A percentile compares a stretch with the other conserved stretches of the same genome.
Conservation (phyloP, 2,329 filamentous ascomycete genomes). For the Cadophora sp. region DNA sequence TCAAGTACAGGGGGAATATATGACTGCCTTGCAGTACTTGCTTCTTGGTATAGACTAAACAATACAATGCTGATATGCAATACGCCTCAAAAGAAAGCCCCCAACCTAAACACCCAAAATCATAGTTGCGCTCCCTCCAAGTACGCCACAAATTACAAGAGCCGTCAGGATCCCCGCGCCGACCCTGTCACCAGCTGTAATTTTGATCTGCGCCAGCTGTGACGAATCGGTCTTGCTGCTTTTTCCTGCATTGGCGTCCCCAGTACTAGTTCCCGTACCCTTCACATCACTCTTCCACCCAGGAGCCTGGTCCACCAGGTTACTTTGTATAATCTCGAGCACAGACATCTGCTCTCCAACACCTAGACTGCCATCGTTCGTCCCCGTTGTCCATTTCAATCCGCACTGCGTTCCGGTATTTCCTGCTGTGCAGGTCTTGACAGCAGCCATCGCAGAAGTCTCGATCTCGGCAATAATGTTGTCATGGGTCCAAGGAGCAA, state of each 20-base stretch:
- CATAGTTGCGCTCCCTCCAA: slow-evolving; percentile 31
- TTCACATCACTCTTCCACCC: slow-evolving; percentile 47
- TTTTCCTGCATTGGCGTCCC: slow-evolving; percentile 37
- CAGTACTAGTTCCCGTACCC: slow-evolving; percentile 51
- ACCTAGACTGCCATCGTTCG: slow-evolving; percentile 63
- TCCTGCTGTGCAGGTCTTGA: slow-evolving; percentile 63
- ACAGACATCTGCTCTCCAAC: slow-evolving; percentile 76
- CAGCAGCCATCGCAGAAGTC: slow-evolving; percentile 61
- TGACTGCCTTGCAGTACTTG: slow-evolving; percentile 7
- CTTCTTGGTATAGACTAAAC: not conserved
- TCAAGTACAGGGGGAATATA: slow-evolving; percentile 2
- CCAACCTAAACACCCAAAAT: slow-evolving; percentile 14
- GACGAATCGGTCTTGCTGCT: slow-evolving; percentile 15
- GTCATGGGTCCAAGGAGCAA: slow-evolving; percentile 64
- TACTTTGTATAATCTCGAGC: slow-evolving; percentile 63
- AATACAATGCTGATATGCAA: slow-evolving; percentile 12
- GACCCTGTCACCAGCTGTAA: slow-evolving; percentile 49
- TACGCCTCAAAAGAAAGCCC: not conserved
- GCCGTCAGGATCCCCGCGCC: slow-evolving; percentile 53
- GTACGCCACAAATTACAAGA: slow-evolving; percentile 38
- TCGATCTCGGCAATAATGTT: slow-evolving; percentile 59
- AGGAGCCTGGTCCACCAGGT: slow-evolving; percentile 46
- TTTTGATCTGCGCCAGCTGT: slow-evolving; percentile 26
- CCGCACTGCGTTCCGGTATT: slow-evolving; percentile 65
- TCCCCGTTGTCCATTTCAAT: slow-evolving; percentile 61